Conservation (phyloP, 1,139 yeast species). For the Geotrichum phurueaensis region DNA sequence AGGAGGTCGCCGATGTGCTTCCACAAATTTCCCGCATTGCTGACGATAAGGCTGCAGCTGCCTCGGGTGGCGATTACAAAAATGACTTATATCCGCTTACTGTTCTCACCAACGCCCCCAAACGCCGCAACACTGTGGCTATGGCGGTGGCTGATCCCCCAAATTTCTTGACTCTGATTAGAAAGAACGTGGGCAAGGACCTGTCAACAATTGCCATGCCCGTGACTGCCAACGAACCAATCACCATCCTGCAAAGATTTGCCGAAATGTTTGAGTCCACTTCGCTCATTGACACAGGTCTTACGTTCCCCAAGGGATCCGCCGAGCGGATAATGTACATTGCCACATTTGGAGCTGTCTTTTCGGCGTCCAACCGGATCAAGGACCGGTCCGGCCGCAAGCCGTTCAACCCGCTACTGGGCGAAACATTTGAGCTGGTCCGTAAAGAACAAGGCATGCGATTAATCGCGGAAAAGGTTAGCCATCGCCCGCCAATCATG, state of each 20-base stretch:
- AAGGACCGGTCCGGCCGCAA: slow-evolving; percentile 75
- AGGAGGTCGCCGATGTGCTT: slow-evolving; percentile 16
- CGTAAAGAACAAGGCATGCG: slow-evolving; percentile 71
- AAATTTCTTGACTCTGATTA: slow-evolving; percentile 65
- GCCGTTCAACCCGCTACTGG: slow-evolving; percentile 86
- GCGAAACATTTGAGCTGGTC: slow-evolving; percentile 81
- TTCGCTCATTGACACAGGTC: slow-evolving; percentile 57
- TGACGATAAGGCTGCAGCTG: slow-evolving; percentile 19
- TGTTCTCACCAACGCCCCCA: slow-evolving; percentile 42
- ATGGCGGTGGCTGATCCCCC: slow-evolving; percentile 68
- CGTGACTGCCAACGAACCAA: slow-evolving; percentile 86
- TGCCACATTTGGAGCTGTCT: slow-evolving; percentile 78
- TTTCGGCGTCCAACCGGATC: slow-evolving; percentile 61
- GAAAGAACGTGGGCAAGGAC: slow-evolving; percentile 92
- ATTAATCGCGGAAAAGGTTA: slow-evolving; percentile 68
- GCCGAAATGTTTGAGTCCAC: slow-evolving; percentile 78
- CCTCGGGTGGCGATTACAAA: slow-evolving; percentile 2
- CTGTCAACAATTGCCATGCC: slow-evolving; percentile 87
- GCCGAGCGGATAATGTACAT: slow-evolving; percentile 61
- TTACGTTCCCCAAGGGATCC: slow-evolving; percentile 37
- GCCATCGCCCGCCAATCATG: slow-evolving; percentile 76
- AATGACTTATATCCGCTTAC: slow-evolving; percentile 51
- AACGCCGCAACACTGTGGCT: slow-evolving; percentile 57
- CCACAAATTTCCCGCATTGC: slow-evolving; percentile 1
- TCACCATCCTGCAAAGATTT: slow-evolving; percentile 70